Percentiles rank a stretch among this genome's conserved stretches.
These are phyloP conservation scores for Ophiocordyceps camponoti-floridani DNA, from an alignment of 2,329 filamentous ascomycete species.

Conservation along the genomic window DNA sequence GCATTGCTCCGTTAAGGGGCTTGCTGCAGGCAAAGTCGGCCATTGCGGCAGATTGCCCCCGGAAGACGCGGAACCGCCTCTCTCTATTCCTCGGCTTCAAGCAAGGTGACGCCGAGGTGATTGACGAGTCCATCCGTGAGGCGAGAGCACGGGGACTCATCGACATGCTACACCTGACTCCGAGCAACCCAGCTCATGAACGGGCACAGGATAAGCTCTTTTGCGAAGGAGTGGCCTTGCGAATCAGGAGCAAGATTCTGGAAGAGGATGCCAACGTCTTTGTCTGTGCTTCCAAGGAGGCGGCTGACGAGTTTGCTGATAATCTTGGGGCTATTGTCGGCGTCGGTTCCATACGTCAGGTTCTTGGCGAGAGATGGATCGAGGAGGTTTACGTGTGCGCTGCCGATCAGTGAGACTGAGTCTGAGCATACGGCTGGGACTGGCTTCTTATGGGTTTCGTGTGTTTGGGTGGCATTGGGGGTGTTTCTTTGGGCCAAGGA, in stretches of 20 bases:
- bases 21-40: constrained; percentile 1
- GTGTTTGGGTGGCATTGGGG: too few relatives aligned
- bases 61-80: not conserved
- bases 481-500: too few relatives aligned
- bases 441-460: too few relatives aligned
- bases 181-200: not conserved
- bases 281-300: constrained; percentile 1
- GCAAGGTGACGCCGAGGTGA: constrained; percentile 1
- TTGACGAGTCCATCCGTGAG: not conserved
- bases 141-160: not conserved
- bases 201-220: constrained; percentile 1
- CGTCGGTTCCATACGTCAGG: not conserved
- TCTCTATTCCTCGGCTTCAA: constrained; percentile 1
- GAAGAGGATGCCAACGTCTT: constrained; percentile 1
- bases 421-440: too few relatives aligned
- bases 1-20: constrained; percentile 1
- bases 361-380: constrained; percentile 1
- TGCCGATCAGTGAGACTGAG: not conserved
- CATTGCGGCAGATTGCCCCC: not conserved
- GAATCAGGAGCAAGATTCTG: not conserved
- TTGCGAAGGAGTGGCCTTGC: not conserved
- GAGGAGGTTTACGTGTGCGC: constrained; percentile 1
- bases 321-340: constrained; percentile 1
- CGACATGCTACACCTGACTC: constrained; percentile 1
- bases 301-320: constrained; percentile 1